Conservation (phyloP, 2,329 filamentous ascomycete species). For the Beauveria sp. region DNA sequence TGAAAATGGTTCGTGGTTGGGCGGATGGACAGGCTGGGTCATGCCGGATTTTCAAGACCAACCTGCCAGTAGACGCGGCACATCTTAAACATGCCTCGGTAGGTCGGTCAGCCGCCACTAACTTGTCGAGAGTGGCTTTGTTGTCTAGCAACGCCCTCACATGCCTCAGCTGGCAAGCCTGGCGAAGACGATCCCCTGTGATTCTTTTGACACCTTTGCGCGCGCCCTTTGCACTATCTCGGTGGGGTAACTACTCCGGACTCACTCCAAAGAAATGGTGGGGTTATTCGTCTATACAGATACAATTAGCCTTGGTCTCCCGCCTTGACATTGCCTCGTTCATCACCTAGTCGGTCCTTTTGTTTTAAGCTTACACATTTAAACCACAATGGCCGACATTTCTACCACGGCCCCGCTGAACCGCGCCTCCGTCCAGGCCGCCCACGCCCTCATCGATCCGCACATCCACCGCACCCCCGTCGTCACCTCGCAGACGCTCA, state of each 20-base stretch:
- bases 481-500: slow-evolving; percentile 69
- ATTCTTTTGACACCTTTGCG: too few relatives aligned
- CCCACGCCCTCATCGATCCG: slow-evolving; percentile 63
- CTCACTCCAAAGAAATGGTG: too few relatives aligned
- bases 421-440: slow-evolving; percentile 61
- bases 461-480: slow-evolving; percentile 81
- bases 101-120: too few relatives aligned
- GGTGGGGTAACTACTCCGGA: too few relatives aligned
- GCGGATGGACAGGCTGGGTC: background rate
- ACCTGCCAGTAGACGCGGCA: background rate
- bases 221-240: too few relatives aligned
- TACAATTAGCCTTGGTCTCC: too few relatives aligned
- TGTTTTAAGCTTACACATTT: background rate
- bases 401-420: slow-evolving; percentile 57
- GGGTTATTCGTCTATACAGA: too few relatives aligned
- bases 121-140: too few relatives aligned
- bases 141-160: too few relatives aligned
- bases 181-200: too few relatives aligned
- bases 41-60: background rate
- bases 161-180: too few relatives aligned
- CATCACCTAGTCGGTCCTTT: background rate
- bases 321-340: too few relatives aligned
- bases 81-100: background rate
- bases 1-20: background rate
- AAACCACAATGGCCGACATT: slow-evolving; percentile 41